Base-by-base conservation (phyloP, 345 rosid species). In the Reutealis trisperma region DNA sequence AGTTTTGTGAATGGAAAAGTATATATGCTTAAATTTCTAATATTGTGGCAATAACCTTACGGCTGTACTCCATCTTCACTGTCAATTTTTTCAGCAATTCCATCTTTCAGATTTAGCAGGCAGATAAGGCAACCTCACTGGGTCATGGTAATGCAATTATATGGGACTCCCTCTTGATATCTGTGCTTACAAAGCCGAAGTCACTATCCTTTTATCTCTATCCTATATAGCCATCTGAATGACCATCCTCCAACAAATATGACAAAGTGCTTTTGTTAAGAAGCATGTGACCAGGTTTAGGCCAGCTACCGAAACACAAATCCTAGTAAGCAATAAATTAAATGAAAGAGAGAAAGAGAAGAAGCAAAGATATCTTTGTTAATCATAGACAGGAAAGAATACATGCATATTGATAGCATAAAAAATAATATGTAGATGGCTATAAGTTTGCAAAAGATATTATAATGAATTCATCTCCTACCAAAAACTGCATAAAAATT, bases 101-200 rank as follows among this genome's bases (percentile, higher is more conserved):
- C 75, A 25, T 4, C 7, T 67, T 67, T 34, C 49, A 13, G 3
- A 13, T n/a, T 57, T 58, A 37, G 65, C 55, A 65, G 75, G 30
- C 30, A 27, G 77, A 52, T 55, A 58, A 42, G 14, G 30, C 44
- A 22, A 14, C 62, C 34, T 59, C 2, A 15, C 52, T n/a, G 70
- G 30, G 18, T 47, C 45, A 32, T 9, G 59, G 34, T 34, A 67
- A 44, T 47, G 58, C 51, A 71, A 77, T 63, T 74, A 86, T 80
- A 81, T 78, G 10, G 87, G 87, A 72, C 87, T 80, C 27, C 72
- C 87, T 78, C 79, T 80, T 6, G 83, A 82, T 70, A 80, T 82
- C 89, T 86, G 86, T 82, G 66, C n/a, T 78, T 66, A 67, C 3
- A 68, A 74, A 41, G 73, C 62, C 52, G 71, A 21, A 70, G 73